Evolutionary conservation across 1,284 basidiomycete species (phyloP), one percentile per base, ranked within the genome.

Genomic region (Ustilago trichophora): DNA sequence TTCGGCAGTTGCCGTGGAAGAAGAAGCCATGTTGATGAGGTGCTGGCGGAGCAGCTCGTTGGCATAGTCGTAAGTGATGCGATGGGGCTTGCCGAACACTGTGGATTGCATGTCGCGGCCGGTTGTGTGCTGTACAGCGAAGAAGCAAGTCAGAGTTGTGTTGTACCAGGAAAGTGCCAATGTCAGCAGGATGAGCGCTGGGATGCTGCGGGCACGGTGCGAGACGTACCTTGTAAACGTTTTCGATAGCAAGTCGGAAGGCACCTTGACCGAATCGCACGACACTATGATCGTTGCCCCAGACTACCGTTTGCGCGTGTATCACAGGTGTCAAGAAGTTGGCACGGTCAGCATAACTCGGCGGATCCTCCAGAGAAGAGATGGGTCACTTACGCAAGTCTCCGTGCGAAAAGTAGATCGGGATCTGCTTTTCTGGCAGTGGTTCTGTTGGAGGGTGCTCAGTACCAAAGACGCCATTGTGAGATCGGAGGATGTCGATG

Each of bases 211-310:
- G 16, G 5, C 9, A 18, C 3, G 18, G n/a, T 1, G 24, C 7
- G 27, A 29, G 13, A 44, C 56, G 16, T 47, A 65, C 63, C 49
- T 73, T 65, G 44, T 64, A 80, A 4, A 80, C 73, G 11, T 69
- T 70, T 75, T 91, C 89, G 59, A 93, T 89, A 3, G 91, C 91
- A 51, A 88, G 85, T 68, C 88, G 88, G 83, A 98, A 96, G 1
- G 90, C 92, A 15, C 95, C 95, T 83, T 96, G 93, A 0, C 93
- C 95, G 27, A 95, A 85, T 41, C 95, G 85, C 6, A 91, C 87
- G 29, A 87, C 84, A 18, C 86, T 84, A 80, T 92, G 97, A 71
- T 93, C 90, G 32, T 90, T 90, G 16, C 82, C 80, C 82, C 76
- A 76, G 0, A 80, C 52, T 69, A 8, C 13, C 13, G 7, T 29